Base-by-base conservation (phyloP, 495 filamentous ascomycete genomes). In the Xylaria curta region DNA sequence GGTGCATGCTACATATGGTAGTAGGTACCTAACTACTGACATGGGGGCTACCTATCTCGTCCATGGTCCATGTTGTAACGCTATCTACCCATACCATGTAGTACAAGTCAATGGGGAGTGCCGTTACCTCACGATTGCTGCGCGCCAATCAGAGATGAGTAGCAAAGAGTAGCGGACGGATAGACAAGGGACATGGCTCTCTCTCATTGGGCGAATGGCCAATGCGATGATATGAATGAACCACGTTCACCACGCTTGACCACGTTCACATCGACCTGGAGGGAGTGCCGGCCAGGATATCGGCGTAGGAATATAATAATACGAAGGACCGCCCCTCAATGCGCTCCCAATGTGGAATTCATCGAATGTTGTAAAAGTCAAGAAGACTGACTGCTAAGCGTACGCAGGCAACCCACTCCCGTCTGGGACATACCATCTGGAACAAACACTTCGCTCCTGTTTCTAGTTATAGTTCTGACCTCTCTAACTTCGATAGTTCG, bases 201-300 rank as follows among this genome's bases (percentile, higher is more conserved):
- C 1, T 56, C 12, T 24, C 15, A 70, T 70, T 70, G 68, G 68
- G 44, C 59, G 51, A 7, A 13, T 6, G 21, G 4, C 31, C 8
- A n/a, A n/a, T 62, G 44, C 9, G 47, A 53, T 46, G 59, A 63
- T 64, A 56, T 17, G 33, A 64, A 56, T 64, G 68, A 70, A 62
- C 68, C 68, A 70, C 68, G 59, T 64, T 64, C 64, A 67, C 64
- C 64, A 62, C 38, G 59, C 42, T 62, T 12, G 56, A 38, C 59
- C 59, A 67, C 64, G 65, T 54, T 56, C 47, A 67, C 49, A 42
- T 51, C 33, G 28, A 44, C 28, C 12, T 24, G 38, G 47, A 28
- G 65, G 49, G 49, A 54, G 65, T 67, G 36, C 60, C 38, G 60
- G 38, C 36, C 60, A 63, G 38, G 17, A 63, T 42, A 10, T 24